Percentiles rank a stretch among this genome's conserved stretches.
These are phyloP conservation scores for Phytophthora nicotianae DNA, from an alignment of 352 stramenopile species.

Conservation along the genomic window DNA sequence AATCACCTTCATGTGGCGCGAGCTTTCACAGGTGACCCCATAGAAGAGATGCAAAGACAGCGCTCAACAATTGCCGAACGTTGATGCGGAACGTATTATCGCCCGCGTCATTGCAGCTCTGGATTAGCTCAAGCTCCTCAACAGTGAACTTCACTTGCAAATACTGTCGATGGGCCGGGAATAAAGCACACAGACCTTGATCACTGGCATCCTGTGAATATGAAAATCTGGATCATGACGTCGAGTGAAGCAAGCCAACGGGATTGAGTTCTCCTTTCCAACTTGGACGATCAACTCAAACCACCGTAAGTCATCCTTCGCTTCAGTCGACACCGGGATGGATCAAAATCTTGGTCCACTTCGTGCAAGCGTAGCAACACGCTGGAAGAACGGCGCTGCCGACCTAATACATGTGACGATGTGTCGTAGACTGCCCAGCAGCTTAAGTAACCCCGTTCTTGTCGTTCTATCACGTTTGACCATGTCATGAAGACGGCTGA, in stretches of 20 bases:
- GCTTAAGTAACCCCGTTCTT: background rate
- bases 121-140: background rate
- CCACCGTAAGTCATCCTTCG: background rate
- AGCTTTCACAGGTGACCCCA: slow-evolving; percentile 3
- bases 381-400: slow-evolving; percentile 12
- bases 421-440: slow-evolving; percentile 8
- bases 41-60: slow-evolving; percentile 7
- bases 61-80: slow-evolving; percentile 17
- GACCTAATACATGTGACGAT: slow-evolving; percentile 6
- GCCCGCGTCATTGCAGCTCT: background rate
- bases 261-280: background rate
- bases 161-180: background rate
- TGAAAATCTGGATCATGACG: background rate
- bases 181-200: slow-evolving; percentile 7
- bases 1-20: background rate
- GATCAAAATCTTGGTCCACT: background rate
- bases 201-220: slow-evolving; percentile 15
- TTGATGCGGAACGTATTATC: slow-evolving; percentile 13
- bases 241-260: background rate
- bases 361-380: background rate
- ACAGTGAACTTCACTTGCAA: slow-evolving; percentile 6
- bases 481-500: background rate
- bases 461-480: background rate
- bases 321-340: background rate
- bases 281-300: background rate